These are phyloP conservation scores for Ascochyta fabae DNA, from an alignment of 2,329 filamentous ascomycete genomes.

Conservation along the genomic window DNA sequence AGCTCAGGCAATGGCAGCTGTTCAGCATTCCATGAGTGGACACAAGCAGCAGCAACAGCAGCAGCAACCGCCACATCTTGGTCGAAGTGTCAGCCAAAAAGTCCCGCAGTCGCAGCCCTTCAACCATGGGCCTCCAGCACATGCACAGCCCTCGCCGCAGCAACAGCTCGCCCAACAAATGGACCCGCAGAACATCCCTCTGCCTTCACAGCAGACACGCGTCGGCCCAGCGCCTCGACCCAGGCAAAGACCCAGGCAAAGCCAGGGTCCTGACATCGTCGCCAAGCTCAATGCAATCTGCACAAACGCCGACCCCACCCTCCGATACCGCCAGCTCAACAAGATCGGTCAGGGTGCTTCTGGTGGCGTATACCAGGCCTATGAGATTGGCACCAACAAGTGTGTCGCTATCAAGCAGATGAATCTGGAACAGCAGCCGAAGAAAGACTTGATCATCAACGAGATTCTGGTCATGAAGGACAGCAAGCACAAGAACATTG, in stretches of 20 bases:
- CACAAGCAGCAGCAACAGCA: conserved; percentile 36
- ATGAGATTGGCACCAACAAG: conserved; percentile 81
- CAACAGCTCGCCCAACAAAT: conserved; percentile 53
- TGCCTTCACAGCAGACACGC: conserved; percentile 56
- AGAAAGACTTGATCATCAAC: conserved; percentile 99
- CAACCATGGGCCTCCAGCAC: conserved; percentile 36
- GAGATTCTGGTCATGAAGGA: conserved; percentile 99
- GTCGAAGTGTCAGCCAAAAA: conserved; percentile 76
- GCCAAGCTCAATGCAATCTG: conserved; percentile 87
- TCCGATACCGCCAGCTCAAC: conserved; percentile 83
- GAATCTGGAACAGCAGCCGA: conserved; percentile 97
- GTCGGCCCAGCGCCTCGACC: conserved; percentile 69
- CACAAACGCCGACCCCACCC: conserved; percentile 84
- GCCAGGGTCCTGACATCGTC: conserved; percentile 81
- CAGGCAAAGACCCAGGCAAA: conserved; percentile 79
- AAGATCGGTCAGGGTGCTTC: conserved; percentile 98
- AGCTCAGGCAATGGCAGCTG: conserved; percentile 77
- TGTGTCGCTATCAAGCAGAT: conserved; percentile 99
- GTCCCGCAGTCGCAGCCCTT: conserved; percentile 40
- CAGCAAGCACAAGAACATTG: conserved; percentile 96
- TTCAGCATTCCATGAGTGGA: conserved; percentile 67
- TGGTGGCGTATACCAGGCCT: conserved; percentile 91
- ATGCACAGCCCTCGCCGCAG: conserved; percentile 60
- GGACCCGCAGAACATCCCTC: conserved; percentile 52
- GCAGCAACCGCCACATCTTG: conserved; percentile 61